Conservation (phyloP, 495 filamentous ascomycete genomes). For the Penicillium bovifimosum region DNA sequence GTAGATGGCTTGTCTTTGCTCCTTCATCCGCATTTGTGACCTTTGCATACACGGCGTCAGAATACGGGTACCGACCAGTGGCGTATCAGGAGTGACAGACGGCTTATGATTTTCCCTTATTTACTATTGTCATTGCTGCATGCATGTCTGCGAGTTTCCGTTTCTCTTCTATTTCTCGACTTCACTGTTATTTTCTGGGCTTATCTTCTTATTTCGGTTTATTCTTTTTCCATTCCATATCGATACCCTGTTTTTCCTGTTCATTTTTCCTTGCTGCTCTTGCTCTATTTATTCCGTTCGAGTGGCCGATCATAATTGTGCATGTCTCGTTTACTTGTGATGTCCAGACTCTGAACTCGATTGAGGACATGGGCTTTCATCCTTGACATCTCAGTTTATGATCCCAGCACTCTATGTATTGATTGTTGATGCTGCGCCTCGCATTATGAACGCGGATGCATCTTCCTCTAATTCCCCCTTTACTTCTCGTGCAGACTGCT, state of each 20-base stretch:
- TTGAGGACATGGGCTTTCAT: background rate
- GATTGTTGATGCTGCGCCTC: background rate
- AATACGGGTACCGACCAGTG: conserved; percentile 24
- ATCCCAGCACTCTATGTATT: background rate
- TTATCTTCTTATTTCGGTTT: conserved; percentile 19
- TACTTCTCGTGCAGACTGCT: background rate
- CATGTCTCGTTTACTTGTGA: conserved; percentile 1
- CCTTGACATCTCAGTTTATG: too few species aligned
- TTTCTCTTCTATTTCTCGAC: background rate
- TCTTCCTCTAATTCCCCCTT: conserved; percentile 1
- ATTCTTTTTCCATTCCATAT: conserved; percentile 21
- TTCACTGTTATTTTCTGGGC: conserved; percentile 14
- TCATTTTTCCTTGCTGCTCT: background rate
- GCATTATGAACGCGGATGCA: background rate
- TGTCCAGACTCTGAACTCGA: background rate
- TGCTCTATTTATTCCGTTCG: too few species aligned
- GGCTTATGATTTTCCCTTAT: conserved; percentile 13
- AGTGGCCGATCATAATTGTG: background rate
- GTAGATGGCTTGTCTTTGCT: conserved; percentile 24
- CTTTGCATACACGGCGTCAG: conserved; percentile 42
- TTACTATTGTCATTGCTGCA: conserved; percentile 1
- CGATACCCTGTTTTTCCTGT: conserved; percentile 32
- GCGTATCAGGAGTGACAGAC: conserved; percentile 33
- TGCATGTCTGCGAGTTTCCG: too few species aligned
- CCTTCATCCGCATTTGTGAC: conserved; percentile 17